These are phyloP conservation scores for Mycogone perniciosa DNA, from an alignment of 2,329 filamentous ascomycete genomes.

Conservation along the genomic window DNA sequence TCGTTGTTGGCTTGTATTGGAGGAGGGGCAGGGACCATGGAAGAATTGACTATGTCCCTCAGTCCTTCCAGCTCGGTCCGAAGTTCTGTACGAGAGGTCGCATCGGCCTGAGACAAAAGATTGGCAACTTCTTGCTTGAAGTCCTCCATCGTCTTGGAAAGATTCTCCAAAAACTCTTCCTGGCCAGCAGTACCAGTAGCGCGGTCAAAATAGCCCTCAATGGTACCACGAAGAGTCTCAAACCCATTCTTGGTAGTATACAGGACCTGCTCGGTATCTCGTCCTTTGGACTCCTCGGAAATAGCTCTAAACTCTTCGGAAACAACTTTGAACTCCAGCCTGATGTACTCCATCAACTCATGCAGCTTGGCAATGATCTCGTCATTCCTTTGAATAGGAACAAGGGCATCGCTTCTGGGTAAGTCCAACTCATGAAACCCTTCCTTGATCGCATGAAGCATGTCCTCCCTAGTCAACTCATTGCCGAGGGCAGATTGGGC, in stretches of 20 bases:
- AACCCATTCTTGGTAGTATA: constrained; percentile 84
- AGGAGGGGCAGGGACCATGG: constrained; percentile 55
- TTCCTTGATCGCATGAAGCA: constrained; percentile 58
- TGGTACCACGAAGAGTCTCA: constrained; percentile 70
- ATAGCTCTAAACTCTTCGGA: constrained; percentile 68
- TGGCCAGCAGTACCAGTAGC: constrained; percentile 63
- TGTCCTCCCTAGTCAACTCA: constrained; percentile 53
- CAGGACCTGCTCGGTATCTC: constrained; percentile 81
- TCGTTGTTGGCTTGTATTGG: constrained; percentile 42
- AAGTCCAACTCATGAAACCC: constrained; percentile 49
- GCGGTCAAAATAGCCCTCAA: constrained; percentile 74
- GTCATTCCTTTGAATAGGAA: constrained; percentile 38
- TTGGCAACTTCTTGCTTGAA: constrained; percentile 57
- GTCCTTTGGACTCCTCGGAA: constrained; percentile 67
- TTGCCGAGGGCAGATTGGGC: constrained; percentile 49
- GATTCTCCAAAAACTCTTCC: constrained; percentile 68
- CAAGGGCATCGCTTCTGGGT: constrained; percentile 32
- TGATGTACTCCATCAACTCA: constrained; percentile 59
- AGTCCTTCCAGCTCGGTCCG: constrained; percentile 78
- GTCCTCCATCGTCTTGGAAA: constrained; percentile 58
- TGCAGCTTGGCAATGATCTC: constrained; percentile 52
- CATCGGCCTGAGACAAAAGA: constrained; percentile 23
- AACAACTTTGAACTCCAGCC: constrained; percentile 51
- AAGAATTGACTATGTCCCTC: constrained; percentile 67
- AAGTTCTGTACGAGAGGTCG: constrained; percentile 56